Evolutionary conservation across 495 filamentous ascomycete genomes (phyloP).

Genomic region (Podospora conica): DNA sequence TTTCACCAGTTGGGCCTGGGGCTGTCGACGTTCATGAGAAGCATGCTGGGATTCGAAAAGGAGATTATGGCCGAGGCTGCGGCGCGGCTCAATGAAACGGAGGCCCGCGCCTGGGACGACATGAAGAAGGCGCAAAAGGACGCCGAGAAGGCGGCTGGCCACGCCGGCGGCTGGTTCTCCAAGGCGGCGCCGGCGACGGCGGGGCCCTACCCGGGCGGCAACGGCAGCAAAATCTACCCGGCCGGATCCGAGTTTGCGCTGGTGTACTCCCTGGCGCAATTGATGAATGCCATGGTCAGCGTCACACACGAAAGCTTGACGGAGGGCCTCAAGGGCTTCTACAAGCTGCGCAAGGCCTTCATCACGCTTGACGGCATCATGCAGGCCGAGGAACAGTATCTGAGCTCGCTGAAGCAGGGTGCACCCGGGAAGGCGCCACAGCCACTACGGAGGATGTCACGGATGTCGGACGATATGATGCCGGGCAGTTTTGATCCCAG

Average conservation of each 20-base stretch:
- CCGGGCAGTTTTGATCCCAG: conserved; percentile 31
- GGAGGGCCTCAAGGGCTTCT: conserved; percentile 86
- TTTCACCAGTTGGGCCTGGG: conserved; percentile 85
- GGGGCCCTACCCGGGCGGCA: not conserved
- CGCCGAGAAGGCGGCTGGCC: conserved; percentile 25
- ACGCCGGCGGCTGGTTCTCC: conserved; percentile 22
- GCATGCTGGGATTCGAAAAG: conserved; percentile 87
- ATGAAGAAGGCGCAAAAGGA: conserved; percentile 66
- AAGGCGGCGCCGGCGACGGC: conserved; percentile 3
- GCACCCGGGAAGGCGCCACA: not conserved
- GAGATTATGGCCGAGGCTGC: conserved; percentile 88
- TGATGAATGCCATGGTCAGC: conserved; percentile 84
- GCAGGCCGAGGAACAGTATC: conserved; percentile 38
- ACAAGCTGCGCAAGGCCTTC: conserved; percentile 87
- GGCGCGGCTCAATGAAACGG: conserved; percentile 67
- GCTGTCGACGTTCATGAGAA: conserved; percentile 75
- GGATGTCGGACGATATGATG: conserved; percentile 28
- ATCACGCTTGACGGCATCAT: conserved; percentile 72
- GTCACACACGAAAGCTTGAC: conserved; percentile 91
- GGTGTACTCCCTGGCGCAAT: conserved; percentile 65
- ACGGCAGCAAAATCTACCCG: conserved; percentile 53
- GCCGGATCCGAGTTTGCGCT: conserved; percentile 81
- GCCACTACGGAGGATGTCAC: conserved; percentile 6
- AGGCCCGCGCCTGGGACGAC: conserved; percentile 69
- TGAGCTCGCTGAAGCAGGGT: conserved; percentile 23